These are phyloP conservation scores for Clathrus columnatus DNA, from an alignment of 768 basidiomycete genomes.

Conservation along the genomic window DNA sequence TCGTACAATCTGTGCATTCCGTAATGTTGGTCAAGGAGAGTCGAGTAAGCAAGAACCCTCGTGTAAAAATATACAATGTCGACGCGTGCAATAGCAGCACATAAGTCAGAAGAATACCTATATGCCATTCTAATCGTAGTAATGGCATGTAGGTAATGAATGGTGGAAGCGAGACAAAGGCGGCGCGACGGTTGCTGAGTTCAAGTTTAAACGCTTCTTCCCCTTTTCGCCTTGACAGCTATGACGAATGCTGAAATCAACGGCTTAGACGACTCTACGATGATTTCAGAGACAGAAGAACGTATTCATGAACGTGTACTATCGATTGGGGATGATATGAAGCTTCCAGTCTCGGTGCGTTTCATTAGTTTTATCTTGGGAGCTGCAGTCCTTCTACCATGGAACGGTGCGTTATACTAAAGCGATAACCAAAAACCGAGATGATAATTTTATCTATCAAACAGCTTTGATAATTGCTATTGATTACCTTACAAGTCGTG, in stretches of 20 bases:
- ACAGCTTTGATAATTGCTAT: conserved; percentile 80
- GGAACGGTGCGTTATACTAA: conserved; percentile 62
- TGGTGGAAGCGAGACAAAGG: neutral
- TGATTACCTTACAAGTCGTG: conserved; percentile 67
- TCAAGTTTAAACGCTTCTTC: too few relatives aligned
- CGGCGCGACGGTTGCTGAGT: too few relatives aligned
- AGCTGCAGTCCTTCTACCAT: conserved; percentile 71
- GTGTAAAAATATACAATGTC: conserved; percentile 83
- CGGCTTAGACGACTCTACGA: neutral
- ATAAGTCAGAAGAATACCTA: conserved; percentile 12
- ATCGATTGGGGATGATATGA: neutral
- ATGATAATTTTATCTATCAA: neutral
- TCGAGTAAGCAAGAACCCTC: conserved; percentile 83
- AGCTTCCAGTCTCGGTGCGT: neutral
- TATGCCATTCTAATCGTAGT: neutral
- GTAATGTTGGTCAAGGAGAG: conserved; percentile 56
- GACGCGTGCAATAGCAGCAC: conserved; percentile 59
- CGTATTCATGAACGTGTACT: neutral
- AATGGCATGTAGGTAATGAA: neutral
- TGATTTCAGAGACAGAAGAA: neutral
- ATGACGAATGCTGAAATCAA: neutral
- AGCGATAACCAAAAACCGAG: conserved; percentile 3
- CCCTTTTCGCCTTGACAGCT: neutral
- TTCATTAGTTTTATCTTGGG: conserved; percentile 72
- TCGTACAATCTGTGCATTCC: conserved; percentile 37